Percentiles rank a stretch among this genome's conserved stretches.
Conservation (phyloP, 2,329 filamentous ascomycete genomes). For the Botryotinia narcissicola region DNA sequence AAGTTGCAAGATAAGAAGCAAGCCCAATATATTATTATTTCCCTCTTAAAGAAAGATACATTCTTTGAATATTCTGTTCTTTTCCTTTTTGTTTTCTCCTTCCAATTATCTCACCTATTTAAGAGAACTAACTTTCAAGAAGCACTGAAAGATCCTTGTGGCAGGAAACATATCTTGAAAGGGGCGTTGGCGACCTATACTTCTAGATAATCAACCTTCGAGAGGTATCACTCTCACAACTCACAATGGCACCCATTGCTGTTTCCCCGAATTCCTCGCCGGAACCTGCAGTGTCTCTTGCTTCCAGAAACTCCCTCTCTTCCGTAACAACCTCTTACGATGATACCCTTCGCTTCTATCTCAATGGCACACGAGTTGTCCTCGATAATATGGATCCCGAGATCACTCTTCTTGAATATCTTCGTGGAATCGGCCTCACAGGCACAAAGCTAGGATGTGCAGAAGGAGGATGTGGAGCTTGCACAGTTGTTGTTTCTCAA, state of each 20-base stretch:
- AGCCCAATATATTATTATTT: conserved; percentile 16
- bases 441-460: conserved; percentile 96
- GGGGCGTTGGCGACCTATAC: neutral
- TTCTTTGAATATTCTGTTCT: neutral
- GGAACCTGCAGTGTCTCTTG: conserved; percentile 33
- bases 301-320: conserved; percentile 45
- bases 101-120: neutral
- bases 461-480: conserved; percentile 94
- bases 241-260: conserved; percentile 56
- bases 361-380: conserved; percentile 88
- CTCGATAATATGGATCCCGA: conserved; percentile 89
- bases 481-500: conserved; percentile 92
- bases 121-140: neutral
- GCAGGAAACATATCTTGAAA: neutral
- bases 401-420: conserved; percentile 86
- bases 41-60: neutral
- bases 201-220: neutral
- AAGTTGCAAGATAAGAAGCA: conserved; percentile 12
- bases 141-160: neutral
- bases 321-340: conserved; percentile 75
- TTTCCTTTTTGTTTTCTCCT: neutral
- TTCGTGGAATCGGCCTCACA: conserved; percentile 87
- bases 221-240: neutral
- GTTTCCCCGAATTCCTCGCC: conserved; percentile 46
- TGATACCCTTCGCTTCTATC: conserved; percentile 85